Evolutionary conservation across 2,329 filamentous ascomycete species (phyloP), one percentile per base, ranked within the genome.

Genomic region (Didymella exigua): DNA sequence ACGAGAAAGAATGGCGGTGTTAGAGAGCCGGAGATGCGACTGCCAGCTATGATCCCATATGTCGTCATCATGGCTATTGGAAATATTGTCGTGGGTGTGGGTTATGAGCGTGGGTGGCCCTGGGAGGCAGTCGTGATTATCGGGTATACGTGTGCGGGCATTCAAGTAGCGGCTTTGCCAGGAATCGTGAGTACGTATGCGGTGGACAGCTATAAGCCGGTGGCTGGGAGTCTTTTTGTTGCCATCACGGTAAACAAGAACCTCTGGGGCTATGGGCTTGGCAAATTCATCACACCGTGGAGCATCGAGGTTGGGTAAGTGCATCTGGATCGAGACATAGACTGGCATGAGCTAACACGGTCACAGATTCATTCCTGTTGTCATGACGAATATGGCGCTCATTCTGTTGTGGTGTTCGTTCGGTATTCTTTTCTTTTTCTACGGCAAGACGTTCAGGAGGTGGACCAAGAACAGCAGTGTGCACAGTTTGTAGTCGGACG

Each of bases 211-310:
- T 88, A 88, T 71, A 88, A 87, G 72, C 83, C 85, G 0, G 81
- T 87, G 2, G 79, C 84, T 0, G 84, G 85, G 3, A 80, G 78
- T 2, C 74, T 87, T 42, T 84, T 87, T 66, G 84, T 87, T 0
- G 77, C 80, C 7, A 82, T 86, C 59, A 87, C 84, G 0, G 83
- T 87, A 40, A 85, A 86, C 64, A 87, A 87, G 75, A 87, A 87
- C 52, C 49, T 86, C 0, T 86, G 83, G 82, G 84, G 85, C 1
- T 87, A 86, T 66, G 84, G 84, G 0, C 82, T 86, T 60, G 75
- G 75, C 44, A 81, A 83, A 49, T 84, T 83, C 59, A 81, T 84
- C 54, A 84, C 81, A 0, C 72, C 75, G 0, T 86, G 83, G 83
- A 76, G 77, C 11, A 73, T 74, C 19, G 68, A 78, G 59, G 68